phyloP scores from a whole-genome alignment of 2,329 filamentous ascomycete genomes.

The Clonostachys byssicola region DNA sequence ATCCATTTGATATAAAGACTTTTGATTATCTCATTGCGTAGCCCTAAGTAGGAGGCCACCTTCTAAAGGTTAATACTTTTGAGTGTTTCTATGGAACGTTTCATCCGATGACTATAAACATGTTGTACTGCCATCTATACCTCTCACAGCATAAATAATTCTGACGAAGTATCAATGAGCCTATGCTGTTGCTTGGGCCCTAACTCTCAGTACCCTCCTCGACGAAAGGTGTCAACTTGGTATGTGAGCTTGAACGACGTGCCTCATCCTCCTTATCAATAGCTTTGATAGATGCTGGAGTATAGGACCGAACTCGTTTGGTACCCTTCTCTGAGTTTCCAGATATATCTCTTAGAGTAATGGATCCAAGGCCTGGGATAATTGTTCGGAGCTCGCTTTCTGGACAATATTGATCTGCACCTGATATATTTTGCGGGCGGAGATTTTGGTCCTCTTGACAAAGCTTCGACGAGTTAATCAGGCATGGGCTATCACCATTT shows the following conservation, averaged over 20 bases:
- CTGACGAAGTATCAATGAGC: no score
- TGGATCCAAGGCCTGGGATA: not conserved
- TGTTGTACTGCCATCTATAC: no score
- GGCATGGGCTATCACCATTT: slow-evolving; percentile 8
- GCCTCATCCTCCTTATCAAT: slow-evolving; percentile 44
- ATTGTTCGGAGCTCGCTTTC: slow-evolving; percentile 3
- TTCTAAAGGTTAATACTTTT: no score
- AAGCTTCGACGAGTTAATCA: slow-evolving; percentile 6
- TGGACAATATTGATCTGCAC: slow-evolving; percentile 5
- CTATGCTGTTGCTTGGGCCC: no score
- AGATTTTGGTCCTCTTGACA: slow-evolving; percentile 7
- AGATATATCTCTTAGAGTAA: slow-evolving; percentile 6
- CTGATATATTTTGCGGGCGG: not conserved
- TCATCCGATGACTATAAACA: no score
- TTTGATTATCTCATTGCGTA: no score
- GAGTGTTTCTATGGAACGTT: no score
- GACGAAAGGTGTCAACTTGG: slow-evolving; percentile 12
- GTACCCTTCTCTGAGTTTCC: slow-evolving; percentile 17
- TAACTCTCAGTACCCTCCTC: not conserved
- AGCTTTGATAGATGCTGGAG: slow-evolving; percentile 36
- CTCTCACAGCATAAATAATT: no score
- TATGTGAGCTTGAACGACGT: slow-evolving; percentile 18
- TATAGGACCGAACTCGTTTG: slow-evolving; percentile 42
- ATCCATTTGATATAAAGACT: no score
- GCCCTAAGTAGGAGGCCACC: no score